Evolutionary conservation across 306 rosid species (phyloP).

Genomic region (Corylus heterophylla): DNA sequence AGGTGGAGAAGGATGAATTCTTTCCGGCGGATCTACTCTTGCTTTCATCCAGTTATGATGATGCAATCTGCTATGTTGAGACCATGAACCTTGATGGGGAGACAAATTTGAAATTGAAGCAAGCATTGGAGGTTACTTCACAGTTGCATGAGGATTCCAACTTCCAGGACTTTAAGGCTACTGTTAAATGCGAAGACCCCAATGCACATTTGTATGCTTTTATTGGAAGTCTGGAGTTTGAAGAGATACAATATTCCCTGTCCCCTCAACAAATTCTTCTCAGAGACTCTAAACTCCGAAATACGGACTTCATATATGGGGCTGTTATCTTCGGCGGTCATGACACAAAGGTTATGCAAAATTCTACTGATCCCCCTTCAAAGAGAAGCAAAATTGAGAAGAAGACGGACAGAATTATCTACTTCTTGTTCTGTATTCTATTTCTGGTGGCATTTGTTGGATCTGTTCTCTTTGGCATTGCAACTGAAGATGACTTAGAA

Average conservation of each 20-base stretch:
- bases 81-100: conserved; percentile 98
- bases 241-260: conserved; percentile 59
- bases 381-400: conserved; percentile 91
- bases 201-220: conserved; percentile 88
- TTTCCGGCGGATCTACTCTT: conserved; percentile 90
- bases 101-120: conserved; percentile 88
- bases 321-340: conserved; percentile 83
- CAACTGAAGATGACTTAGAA: conserved; percentile 66
- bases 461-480: conserved; percentile 74
- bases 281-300: conserved; percentile 92
- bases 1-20: conserved; percentile 78
- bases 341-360: conserved; percentile 91
- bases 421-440: conserved; percentile 65
- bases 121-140: conserved; percentile 80
- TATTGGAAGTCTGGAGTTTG: conserved; percentile 73
- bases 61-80: conserved; percentile 91
- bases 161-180: conserved; percentile 58
- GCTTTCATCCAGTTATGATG: conserved; percentile 89
- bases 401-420: conserved; percentile 89
- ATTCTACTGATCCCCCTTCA: conserved; percentile 87
- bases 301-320: conserved; percentile 80
- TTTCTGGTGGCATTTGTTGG: conserved; percentile 75
- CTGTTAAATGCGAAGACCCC: conserved; percentile 86
- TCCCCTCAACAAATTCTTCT: conserved; percentile 90
- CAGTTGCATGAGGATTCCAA: conserved; percentile 49